These are phyloP conservation scores for Candida ipomoeae DNA, from an alignment of 805 yeast genomes.

Conservation along the genomic window DNA sequence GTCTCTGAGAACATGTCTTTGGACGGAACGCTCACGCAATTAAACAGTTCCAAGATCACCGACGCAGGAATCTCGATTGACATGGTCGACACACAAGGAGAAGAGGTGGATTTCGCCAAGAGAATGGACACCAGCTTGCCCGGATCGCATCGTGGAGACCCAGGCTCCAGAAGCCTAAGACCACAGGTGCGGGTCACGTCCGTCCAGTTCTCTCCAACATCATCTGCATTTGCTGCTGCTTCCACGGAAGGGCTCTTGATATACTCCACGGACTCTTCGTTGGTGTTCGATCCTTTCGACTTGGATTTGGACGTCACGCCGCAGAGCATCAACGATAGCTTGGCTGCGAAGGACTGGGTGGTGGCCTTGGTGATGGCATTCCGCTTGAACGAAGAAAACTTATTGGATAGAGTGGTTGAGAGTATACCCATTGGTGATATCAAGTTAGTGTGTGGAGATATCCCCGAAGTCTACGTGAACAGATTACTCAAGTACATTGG, in stretches of 20 bases:
- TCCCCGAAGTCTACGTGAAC: conserved; percentile 75
- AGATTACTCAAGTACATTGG: conserved; percentile 69
- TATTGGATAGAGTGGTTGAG: conserved; percentile 73
- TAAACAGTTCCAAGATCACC: conserved; percentile 79
- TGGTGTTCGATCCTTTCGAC: conserved; percentile 90
- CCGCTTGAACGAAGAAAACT: conserved; percentile 76
- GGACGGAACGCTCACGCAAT: conserved; percentile 76
- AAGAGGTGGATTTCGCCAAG: conserved; percentile 79
- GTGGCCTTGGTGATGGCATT: conserved; percentile 89
- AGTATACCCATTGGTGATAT: conserved; percentile 68
- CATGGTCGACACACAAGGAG: conserved; percentile 80
- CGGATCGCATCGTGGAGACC: conserved; percentile 77
- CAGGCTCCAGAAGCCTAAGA: conserved; percentile 66
- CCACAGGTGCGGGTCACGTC: conserved; percentile 82
- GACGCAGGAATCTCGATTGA: conserved; percentile 79
- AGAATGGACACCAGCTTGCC: conserved; percentile 74
- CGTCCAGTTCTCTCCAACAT: conserved; percentile 83
- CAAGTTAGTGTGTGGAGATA: conserved; percentile 55
- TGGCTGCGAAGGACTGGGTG: conserved; percentile 58
- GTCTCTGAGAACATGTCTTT: conserved; percentile 87
- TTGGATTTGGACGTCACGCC: conserved; percentile 91
- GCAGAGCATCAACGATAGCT: conserved; percentile 57
- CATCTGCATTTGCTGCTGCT: conserved; percentile 87
- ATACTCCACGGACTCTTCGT: conserved; percentile 70
- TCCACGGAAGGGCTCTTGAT: conserved; percentile 90